Base-by-base conservation (phyloP, 176 grass and related monocot genomes). In the Aegilops speltoides region DNA sequence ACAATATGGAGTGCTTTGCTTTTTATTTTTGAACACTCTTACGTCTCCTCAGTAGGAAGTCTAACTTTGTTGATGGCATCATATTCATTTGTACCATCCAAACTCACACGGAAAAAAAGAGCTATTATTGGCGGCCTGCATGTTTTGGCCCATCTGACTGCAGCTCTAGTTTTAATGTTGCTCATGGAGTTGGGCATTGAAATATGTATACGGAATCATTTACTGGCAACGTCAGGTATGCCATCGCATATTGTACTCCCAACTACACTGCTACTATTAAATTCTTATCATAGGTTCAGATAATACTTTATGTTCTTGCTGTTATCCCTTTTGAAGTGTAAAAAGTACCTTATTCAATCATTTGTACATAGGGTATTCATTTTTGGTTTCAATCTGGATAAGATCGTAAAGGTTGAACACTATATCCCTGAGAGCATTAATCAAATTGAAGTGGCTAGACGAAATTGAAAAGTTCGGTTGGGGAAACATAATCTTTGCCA, bases 161-260 rank as follows among this genome's bases (percentile, higher is more conserved):
- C 93, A 79, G 93, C 96, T 34, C 88, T 98, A 73, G 76, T 98
- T 91, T 78, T 98, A 79, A 98, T 96, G 96, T 82, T 98, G 89
- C 92, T 98, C 73, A 91, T 98, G 80, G 93, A 96, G 84, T 85
- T 98, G 86, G 92, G 88, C 69, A 98, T 98, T 86, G 96, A 98
- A 90, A 86, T 98, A 73, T 98, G 96, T 88, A 92, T 96, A n/a
- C 91, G 93, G 54, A 94, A 98, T 92, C 90, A 90, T 86, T 77
- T 98, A 33, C 86, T 98, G 78, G 93, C 92, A 16, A 98, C 96
- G 89, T 95, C 96, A 98, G 96, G 96, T 98, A 92, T 56, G 61
- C 8, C 14, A 84, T 79, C 24, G 8, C 65, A 79, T 80, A 76
- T 36, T 25, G 8, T 79, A 71, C 57, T 87, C 69, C 79, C 16